Evolutionary conservation across 2,329 filamentous ascomycete species (phyloP).

Genomic region (Penicillium sp.): DNA sequence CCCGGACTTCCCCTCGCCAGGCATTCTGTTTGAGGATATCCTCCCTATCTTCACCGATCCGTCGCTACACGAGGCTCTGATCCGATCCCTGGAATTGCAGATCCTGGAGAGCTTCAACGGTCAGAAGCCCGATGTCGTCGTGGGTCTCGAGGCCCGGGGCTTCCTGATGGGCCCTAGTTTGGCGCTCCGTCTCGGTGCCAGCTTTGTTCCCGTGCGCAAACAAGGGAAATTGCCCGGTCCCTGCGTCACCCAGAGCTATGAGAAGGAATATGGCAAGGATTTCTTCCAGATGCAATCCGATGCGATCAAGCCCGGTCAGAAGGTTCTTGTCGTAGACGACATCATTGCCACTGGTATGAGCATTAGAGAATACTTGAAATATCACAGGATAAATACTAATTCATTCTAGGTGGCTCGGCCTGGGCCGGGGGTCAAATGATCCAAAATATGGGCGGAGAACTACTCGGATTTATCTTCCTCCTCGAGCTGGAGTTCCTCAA

Average conservation of each 20-base stretch:
- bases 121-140: conserved; percentile 74
- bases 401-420: conserved; percentile 73
- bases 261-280: conserved; percentile 95
- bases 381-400: too few species aligned
- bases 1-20: conserved; percentile 83
- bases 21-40: conserved; percentile 97
- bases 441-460: conserved; percentile 73
- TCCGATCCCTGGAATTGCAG: conserved; percentile 80
- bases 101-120: conserved; percentile 58
- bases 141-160: conserved; percentile 87
- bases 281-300: conserved; percentile 93
- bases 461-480: conserved; percentile 89
- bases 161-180: conserved; percentile 92
- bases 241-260: conserved; percentile 74
- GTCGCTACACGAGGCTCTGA: conserved; percentile 64
- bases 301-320: conserved; percentile 77
- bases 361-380: too few species aligned
- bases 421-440: conserved; percentile 82
- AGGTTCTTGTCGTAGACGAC: conserved; percentile 89
- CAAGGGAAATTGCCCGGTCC: conserved; percentile 90
- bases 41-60: conserved; percentile 87
- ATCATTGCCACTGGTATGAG: conserved; percentile 91
- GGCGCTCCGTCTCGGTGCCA: conserved; percentile 72
- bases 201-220: conserved; percentile 92
- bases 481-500: conserved; percentile 92